Base-by-base conservation (phyloP, 768 basidiomycete genomes). In the Hypholoma sublateritium region DNA sequence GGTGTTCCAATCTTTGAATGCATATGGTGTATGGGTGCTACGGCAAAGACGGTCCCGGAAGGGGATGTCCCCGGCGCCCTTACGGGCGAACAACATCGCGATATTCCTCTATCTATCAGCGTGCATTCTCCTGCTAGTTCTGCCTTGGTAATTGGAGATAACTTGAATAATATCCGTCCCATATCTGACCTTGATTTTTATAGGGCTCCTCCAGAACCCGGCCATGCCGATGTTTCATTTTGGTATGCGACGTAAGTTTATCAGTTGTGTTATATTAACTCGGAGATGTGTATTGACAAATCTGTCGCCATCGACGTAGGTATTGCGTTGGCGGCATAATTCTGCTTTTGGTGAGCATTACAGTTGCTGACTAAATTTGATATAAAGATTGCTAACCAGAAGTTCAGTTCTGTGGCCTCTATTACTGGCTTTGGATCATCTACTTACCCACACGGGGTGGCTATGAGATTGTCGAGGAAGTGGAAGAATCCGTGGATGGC, bases 381-480 rank as follows among this genome's bases (percentile, higher is more conserved):
- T 48, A 50, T 37, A 7, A 22, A n/a, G 50, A 9, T 44, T 16
- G 2, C 42, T 24, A 34, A 36, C 16, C 16, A 24, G 28, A 22
- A 14, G 9, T 25, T n/a, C 41, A 75, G 74, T 61, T 58, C 14
- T 72, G 71, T 42, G 74, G 68, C 7, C 25, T 72, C 11, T 75
- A 75, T 54, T 73, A 74, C 53, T 71, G 67, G 66, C 22, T 80
- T 17, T 81, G 80, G 79, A 75, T 79, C 22, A 63, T 77, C 8
- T 34, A 77, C 1, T 69, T 82, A 3, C 80, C 80, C 17, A 72
- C 63, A 48, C 50, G 72, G 5, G 74, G 80, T 8, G 74, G 75
- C 0, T 82, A 82, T 57, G 74, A 77, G 48, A 69, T 81, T 6
- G 72, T 77, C 1, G 76, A 79, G 53, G 77, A 83, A 62, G 69